Conservation (phyloP, 768 basidiomycete species). For the Lentinus tigrinus region DNA sequence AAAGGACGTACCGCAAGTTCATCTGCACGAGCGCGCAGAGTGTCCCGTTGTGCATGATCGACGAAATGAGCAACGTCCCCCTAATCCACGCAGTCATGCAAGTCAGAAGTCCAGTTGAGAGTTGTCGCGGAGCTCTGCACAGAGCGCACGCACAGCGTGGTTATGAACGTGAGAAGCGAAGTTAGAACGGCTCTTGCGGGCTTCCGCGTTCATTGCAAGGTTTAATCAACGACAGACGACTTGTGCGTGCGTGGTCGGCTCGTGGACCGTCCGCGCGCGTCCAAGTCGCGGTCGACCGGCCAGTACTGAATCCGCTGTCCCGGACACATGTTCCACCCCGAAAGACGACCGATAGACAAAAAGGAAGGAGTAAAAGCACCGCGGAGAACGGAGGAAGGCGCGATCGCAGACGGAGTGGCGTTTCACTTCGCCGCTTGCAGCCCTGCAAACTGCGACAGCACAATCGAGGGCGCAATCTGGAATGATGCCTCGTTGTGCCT, state of each 20-base stretch:
- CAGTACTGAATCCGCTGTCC: too few species aligned
- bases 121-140: background rate
- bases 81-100: background rate
- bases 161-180: background rate
- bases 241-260: background rate
- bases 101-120: background rate
- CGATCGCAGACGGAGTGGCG: background rate
- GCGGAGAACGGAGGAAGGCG: background rate
- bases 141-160: background rate
- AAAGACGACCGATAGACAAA: too few species aligned
- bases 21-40: too few species aligned
- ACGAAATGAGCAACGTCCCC: too few species aligned
- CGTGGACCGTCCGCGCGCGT: background rate
- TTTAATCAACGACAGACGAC: background rate
- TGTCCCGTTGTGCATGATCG: too few species aligned
- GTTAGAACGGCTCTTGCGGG: background rate
- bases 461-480: background rate
- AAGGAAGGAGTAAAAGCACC: too few species aligned
- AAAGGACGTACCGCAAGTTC: too few species aligned
- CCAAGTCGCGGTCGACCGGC: background rate
- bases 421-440: background rate
- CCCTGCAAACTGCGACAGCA: too few species aligned
- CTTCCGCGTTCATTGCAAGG: background rate
- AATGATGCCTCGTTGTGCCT: background rate
- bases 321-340: too few species aligned